phyloP scores from a whole-genome alignment of 306 rosid genomes.

The Fagus sylvatica region DNA sequence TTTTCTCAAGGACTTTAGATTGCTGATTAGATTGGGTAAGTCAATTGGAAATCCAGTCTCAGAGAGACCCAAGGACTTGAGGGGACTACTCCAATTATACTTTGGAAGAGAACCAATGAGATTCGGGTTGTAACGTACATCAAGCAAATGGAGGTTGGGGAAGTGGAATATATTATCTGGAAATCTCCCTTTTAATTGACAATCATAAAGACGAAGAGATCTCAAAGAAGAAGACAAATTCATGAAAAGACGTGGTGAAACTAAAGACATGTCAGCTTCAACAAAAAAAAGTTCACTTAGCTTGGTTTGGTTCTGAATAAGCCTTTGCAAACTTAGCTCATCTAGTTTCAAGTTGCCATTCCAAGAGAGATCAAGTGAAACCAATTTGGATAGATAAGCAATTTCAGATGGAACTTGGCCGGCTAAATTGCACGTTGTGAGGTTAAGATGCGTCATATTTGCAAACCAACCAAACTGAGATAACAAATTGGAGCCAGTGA shows the following conservation, averaged over 20 bases:
- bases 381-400: slow-evolving; percentile 13
- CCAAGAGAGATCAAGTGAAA: background rate
- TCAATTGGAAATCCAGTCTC: background rate
- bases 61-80: too few species aligned
- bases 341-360: background rate
- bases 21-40: background rate
- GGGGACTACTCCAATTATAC: background rate
- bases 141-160: background rate
- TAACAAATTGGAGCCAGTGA: slow-evolving; percentile 3
- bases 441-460: background rate
- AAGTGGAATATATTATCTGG: background rate
- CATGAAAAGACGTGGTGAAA: too few species aligned
- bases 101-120: background rate
- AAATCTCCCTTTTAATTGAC: background rate
- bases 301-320: background rate
- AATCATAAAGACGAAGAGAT: too few species aligned
- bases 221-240: too few species aligned
- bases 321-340: background rate
- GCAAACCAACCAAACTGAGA: slow-evolving; percentile 8
- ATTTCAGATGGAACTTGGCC: slow-evolving; percentile 14
- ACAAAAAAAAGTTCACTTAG: background rate
- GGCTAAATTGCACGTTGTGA: background rate
- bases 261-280: too few species aligned
- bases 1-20: background rate
- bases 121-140: background rate